These are phyloP conservation scores for Choiromyces venosus DNA, from an alignment of 495 filamentous ascomycete species.

Conservation along the genomic window DNA sequence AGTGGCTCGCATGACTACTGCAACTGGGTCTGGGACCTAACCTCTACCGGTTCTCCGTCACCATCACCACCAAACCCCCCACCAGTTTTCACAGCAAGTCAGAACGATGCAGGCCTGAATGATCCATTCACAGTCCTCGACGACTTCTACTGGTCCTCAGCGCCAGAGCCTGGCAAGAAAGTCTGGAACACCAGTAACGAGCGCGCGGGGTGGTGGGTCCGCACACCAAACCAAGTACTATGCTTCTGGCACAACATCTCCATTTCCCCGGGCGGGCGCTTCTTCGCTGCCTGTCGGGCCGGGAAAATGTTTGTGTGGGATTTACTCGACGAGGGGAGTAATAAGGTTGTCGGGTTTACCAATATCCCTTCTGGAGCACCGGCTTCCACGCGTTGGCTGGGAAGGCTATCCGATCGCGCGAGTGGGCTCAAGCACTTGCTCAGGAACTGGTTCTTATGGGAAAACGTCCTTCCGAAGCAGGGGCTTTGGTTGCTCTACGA, in stretches of 20 bases:
- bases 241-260: slow-evolving; percentile 40
- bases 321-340: slow-evolving; percentile 8
- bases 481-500: slow-evolving; percentile 40
- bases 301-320: slow-evolving; percentile 42
- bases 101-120: slow-evolving; percentile 33
- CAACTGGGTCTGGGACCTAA: slow-evolving; percentile 40
- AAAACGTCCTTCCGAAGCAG: slow-evolving; percentile 36
- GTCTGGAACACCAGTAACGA: slow-evolving; percentile 36
- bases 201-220: slow-evolving; percentile 41
- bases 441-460: slow-evolving; percentile 39
- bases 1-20: slow-evolving; percentile 41
- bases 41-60: background rate
- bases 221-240: slow-evolving; percentile 39
- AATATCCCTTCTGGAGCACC: background rate
- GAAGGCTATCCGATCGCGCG: slow-evolving; percentile 18
- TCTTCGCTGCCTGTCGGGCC: slow-evolving; percentile 35
- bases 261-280: slow-evolving; percentile 14
- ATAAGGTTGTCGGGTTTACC: slow-evolving; percentile 24
- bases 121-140: slow-evolving; percentile 39
- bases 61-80: background rate
- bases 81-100: slow-evolving; percentile 21
- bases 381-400: slow-evolving; percentile 25
- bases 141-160: slow-evolving; percentile 39
- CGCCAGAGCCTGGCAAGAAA: background rate
- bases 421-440: slow-evolving; percentile 19